Conservation (phyloP, 1,139 yeast species). For the Diutina neorugosa region DNA sequence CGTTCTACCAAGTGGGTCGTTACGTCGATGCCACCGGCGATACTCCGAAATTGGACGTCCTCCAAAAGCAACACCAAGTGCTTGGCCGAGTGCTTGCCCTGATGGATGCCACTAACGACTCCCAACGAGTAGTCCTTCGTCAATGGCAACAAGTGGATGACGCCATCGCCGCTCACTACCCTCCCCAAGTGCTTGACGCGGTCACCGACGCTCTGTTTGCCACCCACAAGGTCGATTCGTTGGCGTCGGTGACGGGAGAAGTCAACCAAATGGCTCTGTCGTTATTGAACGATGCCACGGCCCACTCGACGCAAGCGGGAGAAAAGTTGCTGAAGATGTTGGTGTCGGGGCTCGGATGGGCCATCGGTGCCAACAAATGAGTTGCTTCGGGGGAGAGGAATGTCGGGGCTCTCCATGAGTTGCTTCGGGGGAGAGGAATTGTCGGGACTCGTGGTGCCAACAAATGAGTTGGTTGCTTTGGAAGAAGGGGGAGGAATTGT, state of each 20-base stretch:
- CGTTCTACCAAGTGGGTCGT: slow-evolving; percentile 53
- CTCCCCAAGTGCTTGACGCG: background rate
- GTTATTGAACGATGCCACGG: slow-evolving; percentile 15
- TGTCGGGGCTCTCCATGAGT: too few relatives aligned
- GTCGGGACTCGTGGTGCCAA: too few relatives aligned
- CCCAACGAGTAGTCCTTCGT: background rate
- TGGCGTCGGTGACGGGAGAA: background rate
- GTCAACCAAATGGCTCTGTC: slow-evolving; percentile 2
- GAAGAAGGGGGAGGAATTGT: too few relatives aligned
- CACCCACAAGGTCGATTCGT: background rate
- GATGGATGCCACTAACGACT: slow-evolving; percentile 1
- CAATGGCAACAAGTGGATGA: background rate
- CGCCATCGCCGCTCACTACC: background rate
- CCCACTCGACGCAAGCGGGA: slow-evolving; percentile 26
- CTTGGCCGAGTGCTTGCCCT: slow-evolving; percentile 16
- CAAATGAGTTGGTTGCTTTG: too few relatives aligned
- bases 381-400: too few relatives aligned
- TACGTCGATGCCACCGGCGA: slow-evolving; percentile 31
- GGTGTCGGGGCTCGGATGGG: slow-evolving; percentile 56
- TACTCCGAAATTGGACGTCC: slow-evolving; percentile 11
- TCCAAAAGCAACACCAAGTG: slow-evolving; percentile 34
- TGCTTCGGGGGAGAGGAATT: too few relatives aligned
- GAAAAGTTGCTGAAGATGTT: slow-evolving; percentile 40
- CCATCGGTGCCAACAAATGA: slow-evolving; percentile 43
- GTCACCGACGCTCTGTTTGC: background rate